Base-by-base conservation (phyloP, 805 yeast genomes). In the Maudiozyma bulderi region DNA sequence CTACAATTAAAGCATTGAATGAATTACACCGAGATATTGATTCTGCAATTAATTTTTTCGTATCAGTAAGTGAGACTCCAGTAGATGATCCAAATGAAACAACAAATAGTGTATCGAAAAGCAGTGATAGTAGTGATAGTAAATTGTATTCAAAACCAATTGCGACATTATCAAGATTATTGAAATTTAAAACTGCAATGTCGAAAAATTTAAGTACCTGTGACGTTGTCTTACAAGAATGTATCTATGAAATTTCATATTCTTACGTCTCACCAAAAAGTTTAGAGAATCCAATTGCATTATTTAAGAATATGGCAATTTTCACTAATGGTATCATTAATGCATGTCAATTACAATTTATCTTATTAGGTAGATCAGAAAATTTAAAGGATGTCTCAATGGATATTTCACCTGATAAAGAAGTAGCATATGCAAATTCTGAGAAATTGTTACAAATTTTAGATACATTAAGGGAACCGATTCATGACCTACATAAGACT, bases 211-310 rank as follows among this genome's bases (percentile, higher is more conserved):
- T 73, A 8, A 59, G 57, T 8, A 56, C 62, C 11, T 68, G 74
- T 45, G 61, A 66, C 31, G 58, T 67, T 6, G 76, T 72, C 2
- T 56, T 74, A 31, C 68, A 72, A 34, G 80, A 76, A 54, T 73
- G 78, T 52, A 58, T 69, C 3, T 76, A 73, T 51, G 81, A 76
- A 54, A 61, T 75, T 1, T 72, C 80, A 0, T 76, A 72, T 52
- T 72, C 80, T 0, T 71, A 65, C 48, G 56, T 73, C 15, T 68
- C 79, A 0, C 80, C 81, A 28, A 56, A 59, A 7, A 71, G 69
- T 41, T 52, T 75, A 32, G 65, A 68, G 41, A 62, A 67, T 4
- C 52, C 68, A 2, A 62, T 73, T 15, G 60, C 65, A 9, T 54
- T 58, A 13, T 55, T 74, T 15, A 61, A 62, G 31, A 54, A 63